phyloP scores from a whole-genome alignment of 1,284 basidiomycete species.

The Ustilago trichophora region DNA sequence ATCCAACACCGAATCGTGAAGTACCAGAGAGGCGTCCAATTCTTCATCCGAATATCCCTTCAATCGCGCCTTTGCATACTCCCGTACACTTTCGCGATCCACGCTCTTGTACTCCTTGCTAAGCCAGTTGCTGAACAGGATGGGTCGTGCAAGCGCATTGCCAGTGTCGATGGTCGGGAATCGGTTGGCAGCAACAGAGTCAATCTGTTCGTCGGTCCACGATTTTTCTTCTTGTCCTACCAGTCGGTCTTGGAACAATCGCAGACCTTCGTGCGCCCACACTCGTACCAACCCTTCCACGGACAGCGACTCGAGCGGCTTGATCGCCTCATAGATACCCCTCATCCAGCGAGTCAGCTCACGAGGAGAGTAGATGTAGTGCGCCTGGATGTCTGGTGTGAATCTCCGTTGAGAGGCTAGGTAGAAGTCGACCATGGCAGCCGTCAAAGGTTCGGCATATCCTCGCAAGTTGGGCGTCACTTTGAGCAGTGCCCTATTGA shows the following conservation, averaged over 20 bases:
- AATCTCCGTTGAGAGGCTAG: slow-evolving; percentile 91
- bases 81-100: slow-evolving; percentile 88
- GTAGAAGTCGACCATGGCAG: slow-evolving; percentile 97
- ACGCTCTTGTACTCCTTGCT: slow-evolving; percentile 97
- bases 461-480: slow-evolving; percentile 91
- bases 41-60: slow-evolving; percentile 75
- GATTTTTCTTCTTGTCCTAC: slow-evolving; percentile 70
- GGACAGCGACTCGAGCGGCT: slow-evolving; percentile 86
- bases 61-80: slow-evolving; percentile 95
- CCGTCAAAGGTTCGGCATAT: slow-evolving; percentile 91
- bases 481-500: slow-evolving; percentile 94
- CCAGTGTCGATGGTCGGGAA: slow-evolving; percentile 90
- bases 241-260: slow-evolving; percentile 96
- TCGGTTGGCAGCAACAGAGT: slow-evolving; percentile 81
- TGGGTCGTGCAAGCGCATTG: slow-evolving; percentile 80
- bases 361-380: slow-evolving; percentile 99
- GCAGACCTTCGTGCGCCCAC: slow-evolving; percentile 97
- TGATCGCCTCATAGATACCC: slow-evolving; percentile 95
- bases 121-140: slow-evolving; percentile 99
- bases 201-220: slow-evolving; percentile 95
- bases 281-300: slow-evolving; percentile 94
- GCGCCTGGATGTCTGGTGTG: slow-evolving; percentile 94
- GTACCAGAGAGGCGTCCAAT: slow-evolving; percentile 94
- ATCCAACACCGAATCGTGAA: slow-evolving; percentile 98
- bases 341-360: slow-evolving; percentile 98